These are phyloP conservation scores for Gynostemma pentaphyllum DNA, from an alignment of 306 rosid species.

Conservation along the genomic window DNA sequence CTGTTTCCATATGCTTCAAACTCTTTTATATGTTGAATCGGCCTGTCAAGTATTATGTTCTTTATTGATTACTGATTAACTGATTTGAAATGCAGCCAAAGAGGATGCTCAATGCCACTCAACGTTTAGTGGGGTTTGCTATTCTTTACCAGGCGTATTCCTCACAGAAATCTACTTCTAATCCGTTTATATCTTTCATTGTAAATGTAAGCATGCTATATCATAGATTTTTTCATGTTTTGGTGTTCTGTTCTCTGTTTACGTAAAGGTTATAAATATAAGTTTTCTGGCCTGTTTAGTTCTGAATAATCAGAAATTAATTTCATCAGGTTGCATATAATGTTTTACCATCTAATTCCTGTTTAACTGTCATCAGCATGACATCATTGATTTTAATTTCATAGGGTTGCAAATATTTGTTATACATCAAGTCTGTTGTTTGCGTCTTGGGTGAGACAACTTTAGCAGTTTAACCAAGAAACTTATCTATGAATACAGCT, in stretches of 20 bases:
- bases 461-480: too few species aligned
- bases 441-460: too few species aligned
- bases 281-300: neutral
- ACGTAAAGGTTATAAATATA: neutral
- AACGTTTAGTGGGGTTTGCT: slow-evolving; percentile 61
- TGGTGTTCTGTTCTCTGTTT: neutral
- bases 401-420: too few species aligned
- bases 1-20: neutral
- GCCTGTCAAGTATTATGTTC: neutral
- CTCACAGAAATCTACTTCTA: slow-evolving; percentile 50
- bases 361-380: neutral
- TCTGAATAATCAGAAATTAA: neutral
- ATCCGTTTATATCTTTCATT: slow-evolving; percentile 64
- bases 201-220: slow-evolving; percentile 43
- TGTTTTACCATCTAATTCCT: neutral
- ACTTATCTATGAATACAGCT: too few species aligned
- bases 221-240: neutral
- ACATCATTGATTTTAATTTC: too few species aligned
- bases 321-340: neutral
- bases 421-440: too few species aligned
- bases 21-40: neutral
- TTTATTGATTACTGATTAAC: neutral
- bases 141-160: slow-evolving; percentile 65
- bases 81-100: slow-evolving; percentile 24
- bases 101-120: slow-evolving; percentile 34